Percentiles rank a stretch among this genome's conserved stretches.
These are phyloP conservation scores for Sporothrix luriei DNA, from an alignment of 2,329 filamentous ascomycete species.

Conservation along the genomic window DNA sequence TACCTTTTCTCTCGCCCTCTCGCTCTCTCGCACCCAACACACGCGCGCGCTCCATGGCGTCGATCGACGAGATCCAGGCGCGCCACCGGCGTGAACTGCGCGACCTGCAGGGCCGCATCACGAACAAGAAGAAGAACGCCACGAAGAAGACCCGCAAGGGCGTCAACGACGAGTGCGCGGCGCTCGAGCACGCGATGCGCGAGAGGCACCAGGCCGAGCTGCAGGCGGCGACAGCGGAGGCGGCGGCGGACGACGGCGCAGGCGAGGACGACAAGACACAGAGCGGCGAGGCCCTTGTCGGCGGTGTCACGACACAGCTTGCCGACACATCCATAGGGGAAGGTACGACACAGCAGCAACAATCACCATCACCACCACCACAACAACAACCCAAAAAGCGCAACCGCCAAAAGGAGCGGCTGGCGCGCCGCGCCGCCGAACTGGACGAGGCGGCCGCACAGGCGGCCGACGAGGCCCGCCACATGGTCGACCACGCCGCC, in stretches of 20 bases:
- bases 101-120: constrained; percentile 82
- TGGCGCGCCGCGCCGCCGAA: constrained; percentile 86
- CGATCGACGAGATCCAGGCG: constrained; percentile 74
- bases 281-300: constrained; percentile 19
- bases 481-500: constrained; percentile 71
- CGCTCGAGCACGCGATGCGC: constrained; percentile 66
- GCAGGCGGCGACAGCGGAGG: constrained; percentile 44
- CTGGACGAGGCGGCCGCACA: constrained; percentile 67
- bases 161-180: constrained; percentile 74
- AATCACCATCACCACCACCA: neutral
- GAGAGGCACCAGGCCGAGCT: constrained; percentile 68
- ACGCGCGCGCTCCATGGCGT: constrained; percentile 44
- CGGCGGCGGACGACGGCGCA: constrained; percentile 30
- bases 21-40: neutral
- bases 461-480: constrained; percentile 74
- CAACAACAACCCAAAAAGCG: constrained; percentile 63
- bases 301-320: constrained; percentile 26
- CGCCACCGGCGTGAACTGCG: constrained; percentile 86
- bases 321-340: constrained; percentile 35
- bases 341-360: constrained; percentile 33
- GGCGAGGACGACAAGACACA: constrained; percentile 36
- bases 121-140: constrained; percentile 95
- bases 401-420: constrained; percentile 86
- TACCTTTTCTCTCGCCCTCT: neutral
- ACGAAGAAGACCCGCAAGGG: constrained; percentile 82